A percentile compares a stretch with the other conserved stretches of the same genome.
Conservation (phyloP, 495 filamentous ascomycete species). For the Penicillium salamii region DNA sequence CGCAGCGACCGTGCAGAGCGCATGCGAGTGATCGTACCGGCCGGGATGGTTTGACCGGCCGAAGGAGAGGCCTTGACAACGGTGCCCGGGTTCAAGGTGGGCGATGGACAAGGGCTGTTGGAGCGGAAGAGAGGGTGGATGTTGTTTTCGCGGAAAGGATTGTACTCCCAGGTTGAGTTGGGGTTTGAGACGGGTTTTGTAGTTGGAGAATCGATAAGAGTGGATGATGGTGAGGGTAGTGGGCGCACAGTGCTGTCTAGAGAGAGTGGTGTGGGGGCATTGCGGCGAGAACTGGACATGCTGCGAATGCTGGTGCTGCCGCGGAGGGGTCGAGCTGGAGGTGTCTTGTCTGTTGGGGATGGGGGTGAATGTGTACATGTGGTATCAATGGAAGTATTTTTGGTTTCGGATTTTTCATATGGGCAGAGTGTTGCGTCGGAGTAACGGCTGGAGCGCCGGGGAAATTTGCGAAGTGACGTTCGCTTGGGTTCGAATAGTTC, state of each 20-base stretch:
- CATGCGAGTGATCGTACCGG: constrained; percentile 60
- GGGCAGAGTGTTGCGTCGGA: constrained; percentile 35
- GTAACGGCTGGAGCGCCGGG: constrained; percentile 33
- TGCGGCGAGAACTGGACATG: constrained; percentile 22
- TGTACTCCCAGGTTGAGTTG: constrained; percentile 14
- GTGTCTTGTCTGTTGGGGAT: constrained; percentile 5
- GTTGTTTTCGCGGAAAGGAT: constrained; percentile 56
- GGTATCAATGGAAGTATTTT: constrained; percentile 27
- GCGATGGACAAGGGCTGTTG: constrained; percentile 67
- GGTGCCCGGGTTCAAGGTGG: constrained; percentile 64
- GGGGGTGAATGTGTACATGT: constrained; percentile 16
- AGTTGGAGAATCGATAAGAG: constrained; percentile 17
- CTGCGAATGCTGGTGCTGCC: constrained; percentile 19
- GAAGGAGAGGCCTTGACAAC: constrained; percentile 68
- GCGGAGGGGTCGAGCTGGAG: constrained; percentile 8
- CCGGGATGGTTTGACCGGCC: constrained; percentile 63
- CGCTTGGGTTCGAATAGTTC: constrained; percentile 21
- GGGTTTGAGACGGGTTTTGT: not conserved
- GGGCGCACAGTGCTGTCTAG: constrained; percentile 26
- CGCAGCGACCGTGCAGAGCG: constrained; percentile 61
- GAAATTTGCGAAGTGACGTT: constrained; percentile 25
- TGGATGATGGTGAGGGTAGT: constrained; percentile 17
- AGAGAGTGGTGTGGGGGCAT: constrained; percentile 22
- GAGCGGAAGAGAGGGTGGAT: constrained; percentile 86
- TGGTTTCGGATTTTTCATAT: constrained; percentile 20